phyloP scores from a whole-genome alignment of 192 early-diverging fungal genomes.

The Coemansia sp. region DNA sequence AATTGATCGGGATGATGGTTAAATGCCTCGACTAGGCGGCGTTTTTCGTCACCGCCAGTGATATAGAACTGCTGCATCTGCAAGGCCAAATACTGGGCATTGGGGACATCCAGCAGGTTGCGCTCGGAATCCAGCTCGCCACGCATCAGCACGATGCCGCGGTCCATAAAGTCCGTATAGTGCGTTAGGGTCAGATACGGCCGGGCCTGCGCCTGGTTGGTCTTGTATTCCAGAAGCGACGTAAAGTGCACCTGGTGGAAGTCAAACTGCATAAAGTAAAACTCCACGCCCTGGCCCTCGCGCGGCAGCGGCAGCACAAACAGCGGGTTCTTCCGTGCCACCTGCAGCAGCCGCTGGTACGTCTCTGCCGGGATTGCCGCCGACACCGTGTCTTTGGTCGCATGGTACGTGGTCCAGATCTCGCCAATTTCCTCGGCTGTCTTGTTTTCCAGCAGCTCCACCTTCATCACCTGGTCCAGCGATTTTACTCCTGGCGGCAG shows the following conservation, averaged over 20 bases:
- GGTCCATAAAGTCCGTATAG: slow-evolving; percentile 81
- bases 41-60: slow-evolving; percentile 64
- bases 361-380: slow-evolving; percentile 62
- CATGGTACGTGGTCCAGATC: slow-evolving; percentile 77
- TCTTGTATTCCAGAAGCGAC: slow-evolving; percentile 85
- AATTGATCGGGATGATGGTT: slow-evolving; percentile 74
- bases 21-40: slow-evolving; percentile 71
- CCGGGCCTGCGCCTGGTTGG: slow-evolving; percentile 70
- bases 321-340: slow-evolving; percentile 52
- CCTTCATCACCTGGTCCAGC: slow-evolving; percentile 57
- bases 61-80: slow-evolving; percentile 88
- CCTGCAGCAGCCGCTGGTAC: slow-evolving; percentile 58
- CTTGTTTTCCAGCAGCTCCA: slow-evolving; percentile 52
- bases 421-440: slow-evolving; percentile 48
- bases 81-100: slow-evolving; percentile 76
- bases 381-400: slow-evolving; percentile 58
- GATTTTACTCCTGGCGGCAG: slow-evolving; percentile 49
- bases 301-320: slow-evolving; percentile 86
- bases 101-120: slow-evolving; percentile 57
- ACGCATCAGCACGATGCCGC: slow-evolving; percentile 87
- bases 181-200: slow-evolving; percentile 83
- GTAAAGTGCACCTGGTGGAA: slow-evolving; percentile 88
- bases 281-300: slow-evolving; percentile 72
- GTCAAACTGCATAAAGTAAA: slow-evolving; percentile 80
- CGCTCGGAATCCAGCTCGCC: slow-evolving; percentile 66